Conservation (phyloP, 1,139 yeast genomes). For the Debaryomyces coudertii region DNA sequence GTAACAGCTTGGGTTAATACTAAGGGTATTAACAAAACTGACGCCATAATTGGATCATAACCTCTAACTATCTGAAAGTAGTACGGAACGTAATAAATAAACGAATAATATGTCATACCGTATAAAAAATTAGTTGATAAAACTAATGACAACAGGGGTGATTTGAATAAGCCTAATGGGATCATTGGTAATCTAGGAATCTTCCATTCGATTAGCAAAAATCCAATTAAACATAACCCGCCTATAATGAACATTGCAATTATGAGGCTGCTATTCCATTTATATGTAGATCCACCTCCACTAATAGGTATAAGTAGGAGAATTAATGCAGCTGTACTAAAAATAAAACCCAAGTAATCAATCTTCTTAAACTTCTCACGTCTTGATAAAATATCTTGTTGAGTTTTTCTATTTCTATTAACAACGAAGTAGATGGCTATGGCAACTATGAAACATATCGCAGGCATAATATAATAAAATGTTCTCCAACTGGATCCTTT, state of each 20-base stretch:
- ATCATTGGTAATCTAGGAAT: slow-evolving; percentile 57
- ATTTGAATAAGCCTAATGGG: slow-evolving; percentile 50
- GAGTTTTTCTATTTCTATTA: slow-evolving; percentile 19
- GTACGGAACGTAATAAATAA: slow-evolving; percentile 51
- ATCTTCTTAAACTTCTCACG: slow-evolving; percentile 42
- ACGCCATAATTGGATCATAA: slow-evolving; percentile 37
- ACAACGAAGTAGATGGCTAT: slow-evolving; percentile 31
- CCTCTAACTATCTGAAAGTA: slow-evolving; percentile 56
- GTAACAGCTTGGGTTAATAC: slow-evolving; percentile 43
- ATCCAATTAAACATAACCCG: slow-evolving; percentile 40
- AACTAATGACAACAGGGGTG: slow-evolving; percentile 43
- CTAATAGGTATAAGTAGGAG: slow-evolving; percentile 52
- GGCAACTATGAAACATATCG: slow-evolving; percentile 36
- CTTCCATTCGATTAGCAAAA: slow-evolving; percentile 53
- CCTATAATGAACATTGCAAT: slow-evolving; percentile 54
- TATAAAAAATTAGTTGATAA: slow-evolving; percentile 49
- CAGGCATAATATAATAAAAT: slow-evolving; percentile 51
- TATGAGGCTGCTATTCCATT: slow-evolving; percentile 53
- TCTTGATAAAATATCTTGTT: slow-evolving; percentile 27
- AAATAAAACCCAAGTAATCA: slow-evolving; percentile 53
- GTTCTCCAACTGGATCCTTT: slow-evolving; percentile 52
- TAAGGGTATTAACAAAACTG: slow-evolving; percentile 46
- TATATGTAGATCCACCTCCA: slow-evolving; percentile 59
- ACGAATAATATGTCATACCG: slow-evolving; percentile 52
- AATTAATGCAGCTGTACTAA: slow-evolving; percentile 48